Percentiles rank a stretch among this genome's conserved stretches.
phyloP scores from a whole-genome alignment of 2,329 filamentous ascomycete genomes.

The Leptographium procerum region DNA sequence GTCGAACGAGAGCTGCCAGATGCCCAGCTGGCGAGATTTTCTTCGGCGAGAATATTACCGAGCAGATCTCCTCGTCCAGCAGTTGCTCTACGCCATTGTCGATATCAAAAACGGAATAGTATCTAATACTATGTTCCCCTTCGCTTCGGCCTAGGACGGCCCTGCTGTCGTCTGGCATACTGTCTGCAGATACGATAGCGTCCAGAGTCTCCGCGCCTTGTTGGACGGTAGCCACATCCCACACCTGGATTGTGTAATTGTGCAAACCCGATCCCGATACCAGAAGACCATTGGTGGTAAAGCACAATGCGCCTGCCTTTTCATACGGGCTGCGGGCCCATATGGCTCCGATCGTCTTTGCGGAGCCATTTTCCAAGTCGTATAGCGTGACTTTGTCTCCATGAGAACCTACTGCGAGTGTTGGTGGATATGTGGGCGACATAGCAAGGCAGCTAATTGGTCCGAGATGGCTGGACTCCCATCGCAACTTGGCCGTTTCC shows the following conservation, averaged over 20 bases:
- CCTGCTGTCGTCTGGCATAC: not conserved
- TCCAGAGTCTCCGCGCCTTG: not conserved
- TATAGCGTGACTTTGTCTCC: not conserved
- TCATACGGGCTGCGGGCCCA: too few relatives aligned
- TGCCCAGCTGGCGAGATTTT: not conserved
- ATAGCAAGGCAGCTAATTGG: not conserved
- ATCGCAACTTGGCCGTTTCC: not conserved
- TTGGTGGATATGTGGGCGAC: not conserved
- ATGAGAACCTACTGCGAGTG: not conserved
- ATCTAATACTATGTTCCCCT: not conserved
- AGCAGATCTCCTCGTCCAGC: not conserved
- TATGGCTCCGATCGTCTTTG: not conserved
- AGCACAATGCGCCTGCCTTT: not conserved
- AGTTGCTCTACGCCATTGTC: too few relatives aligned
- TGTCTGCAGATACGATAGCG: not conserved
- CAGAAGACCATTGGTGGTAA: not conserved
- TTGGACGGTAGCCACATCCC: not conserved
- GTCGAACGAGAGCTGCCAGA: not conserved
- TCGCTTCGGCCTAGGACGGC: not conserved
- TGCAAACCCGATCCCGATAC: not conserved
- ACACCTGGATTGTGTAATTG: not conserved
- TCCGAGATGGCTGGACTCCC: not conserved
- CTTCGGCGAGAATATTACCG: not conserved
- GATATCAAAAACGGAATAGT: not conserved
- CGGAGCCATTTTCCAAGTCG: not conserved